These are phyloP conservation scores for Xenosphaeropsis pyriputrescens DNA, from an alignment of 2,329 filamentous ascomycete genomes.

Conservation along the genomic window DNA sequence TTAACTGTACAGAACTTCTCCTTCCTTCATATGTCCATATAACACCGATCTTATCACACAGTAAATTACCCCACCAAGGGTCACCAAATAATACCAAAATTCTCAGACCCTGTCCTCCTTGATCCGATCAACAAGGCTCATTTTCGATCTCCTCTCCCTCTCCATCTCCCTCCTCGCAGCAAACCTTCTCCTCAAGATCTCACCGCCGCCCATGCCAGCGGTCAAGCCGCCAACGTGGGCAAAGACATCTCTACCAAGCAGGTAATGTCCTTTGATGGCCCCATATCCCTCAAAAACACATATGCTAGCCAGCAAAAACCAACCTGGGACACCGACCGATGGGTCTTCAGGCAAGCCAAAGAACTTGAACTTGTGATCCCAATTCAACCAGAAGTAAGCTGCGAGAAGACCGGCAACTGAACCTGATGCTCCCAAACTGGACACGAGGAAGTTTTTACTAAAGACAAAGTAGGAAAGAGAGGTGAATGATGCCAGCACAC, in stretches of 20 bases:
- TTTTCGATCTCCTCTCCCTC: constrained; percentile 9
- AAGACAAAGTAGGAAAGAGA: constrained; percentile 31
- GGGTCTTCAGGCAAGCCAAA: constrained; percentile 36
- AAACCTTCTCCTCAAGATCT: constrained; percentile 10
- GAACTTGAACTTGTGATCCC: constrained; percentile 39
- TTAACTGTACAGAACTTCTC: no score
- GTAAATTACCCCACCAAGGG: no score
- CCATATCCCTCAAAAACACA: constrained; percentile 32
- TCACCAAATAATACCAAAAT: no score
- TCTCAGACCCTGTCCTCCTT: constrained; percentile 6
- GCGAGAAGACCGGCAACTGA: constrained; percentile 44
- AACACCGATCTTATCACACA: no score
- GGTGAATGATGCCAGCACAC: constrained; percentile 41
- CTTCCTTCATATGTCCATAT: no score
- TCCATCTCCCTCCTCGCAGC: constrained; percentile 10
- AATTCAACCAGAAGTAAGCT: constrained; percentile 46
- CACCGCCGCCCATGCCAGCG: constrained; percentile 14
- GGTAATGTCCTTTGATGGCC: constrained; percentile 17
- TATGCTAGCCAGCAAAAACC: constrained; percentile 35
- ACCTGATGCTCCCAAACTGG: constrained; percentile 53
- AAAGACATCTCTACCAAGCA: constrained; percentile 19
- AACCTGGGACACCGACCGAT: constrained; percentile 34
- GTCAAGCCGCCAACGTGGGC: constrained; percentile 22
- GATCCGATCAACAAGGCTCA: constrained; percentile 8
- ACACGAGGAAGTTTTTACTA: constrained; percentile 21